Conservation (phyloP, 495 filamentous ascomycete genomes). For the Aspergillus steynii region DNA sequence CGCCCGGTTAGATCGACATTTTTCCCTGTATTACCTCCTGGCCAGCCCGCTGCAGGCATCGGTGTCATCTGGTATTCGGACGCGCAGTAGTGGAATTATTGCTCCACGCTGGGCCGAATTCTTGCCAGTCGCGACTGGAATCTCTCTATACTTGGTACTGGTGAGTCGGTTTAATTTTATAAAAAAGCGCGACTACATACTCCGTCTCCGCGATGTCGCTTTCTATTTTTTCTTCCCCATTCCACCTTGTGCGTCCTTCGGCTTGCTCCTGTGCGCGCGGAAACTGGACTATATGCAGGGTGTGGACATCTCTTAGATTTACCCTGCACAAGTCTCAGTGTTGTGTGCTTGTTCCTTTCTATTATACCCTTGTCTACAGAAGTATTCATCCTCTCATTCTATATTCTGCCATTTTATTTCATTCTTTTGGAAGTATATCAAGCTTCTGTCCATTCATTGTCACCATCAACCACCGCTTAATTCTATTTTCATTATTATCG, state of each 20-base stretch:
- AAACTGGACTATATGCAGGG: neutral
- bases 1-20: conserved; percentile 19
- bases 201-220: conserved; percentile 1
- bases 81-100: conserved; percentile 14
- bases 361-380: neutral
- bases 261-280: neutral
- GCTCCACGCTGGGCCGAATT: conserved; percentile 18
- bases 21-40: conserved; percentile 9
- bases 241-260: conserved; percentile 2
- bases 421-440: neutral
- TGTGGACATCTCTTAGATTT: neutral
- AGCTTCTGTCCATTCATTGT: neutral
- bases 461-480: neutral
- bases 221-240: conserved; percentile 3
- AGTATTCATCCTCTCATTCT: no score
- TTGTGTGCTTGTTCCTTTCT: neutral
- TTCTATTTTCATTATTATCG: neutral
- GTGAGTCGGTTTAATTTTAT: conserved; percentile 20
- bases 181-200: conserved; percentile 1
- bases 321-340: neutral
- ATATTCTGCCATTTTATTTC: no score
- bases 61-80: conserved; percentile 14
- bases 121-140: conserved; percentile 18
- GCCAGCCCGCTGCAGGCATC: conserved; percentile 13
- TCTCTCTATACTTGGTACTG: conserved; percentile 11